Evolutionary conservation across 1,139 yeast genomes (phyloP), one percentile per base, ranked within the genome.

Genomic region (Zygoascus meyerae): DNA sequence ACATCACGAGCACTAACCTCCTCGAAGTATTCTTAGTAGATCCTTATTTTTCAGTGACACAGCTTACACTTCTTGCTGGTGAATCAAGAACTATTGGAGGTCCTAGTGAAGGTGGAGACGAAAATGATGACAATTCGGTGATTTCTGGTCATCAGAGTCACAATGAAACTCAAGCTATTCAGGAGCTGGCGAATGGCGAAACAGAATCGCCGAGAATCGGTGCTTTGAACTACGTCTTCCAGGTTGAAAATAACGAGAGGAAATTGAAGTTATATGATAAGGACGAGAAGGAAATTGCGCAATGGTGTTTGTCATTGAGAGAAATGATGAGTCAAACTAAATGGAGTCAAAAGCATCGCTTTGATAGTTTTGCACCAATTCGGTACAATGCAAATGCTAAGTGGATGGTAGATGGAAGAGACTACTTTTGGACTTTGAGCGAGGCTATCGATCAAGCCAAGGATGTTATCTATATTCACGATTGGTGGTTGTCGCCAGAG

Each of bases 401-500:
- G 63, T 92, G 95, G 95, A 83, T 92, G 69, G 97, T 94, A 5
- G 99, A 94, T 67, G 98, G 86, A 37, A 62, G 97, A 60, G 98
- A 94, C 65, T 86, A 94, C 65, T 85, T 87, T 68, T 94, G 97
- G 97, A 95, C 97, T 1, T 81, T 90, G 4, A 86, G 95, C 37
- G 80, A 89, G 5, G 98, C 97, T 0, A 71, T 92, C 51, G 90
- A 84, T 56, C 82, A 86, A 86, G 98, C 99, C 1, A 82, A 82
- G 57, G 98, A 92, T 69, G 94, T 86, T 1, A 84, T 94, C 38
- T 94, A 83, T 63, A 87, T 94, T 46, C 97, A 92, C 63, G 99
- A 92, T 63, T 94, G 99, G 99, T 94, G 98, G 98, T 71, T 94
- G 30, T 79, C 94, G 9, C 99, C 99, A 0, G 98, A 94, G 63